Evolutionary conservation across 106 monocot species (phyloP), one percentile per base, ranked within the genome.

Genomic region (Xerophyta viscosa): DNA sequence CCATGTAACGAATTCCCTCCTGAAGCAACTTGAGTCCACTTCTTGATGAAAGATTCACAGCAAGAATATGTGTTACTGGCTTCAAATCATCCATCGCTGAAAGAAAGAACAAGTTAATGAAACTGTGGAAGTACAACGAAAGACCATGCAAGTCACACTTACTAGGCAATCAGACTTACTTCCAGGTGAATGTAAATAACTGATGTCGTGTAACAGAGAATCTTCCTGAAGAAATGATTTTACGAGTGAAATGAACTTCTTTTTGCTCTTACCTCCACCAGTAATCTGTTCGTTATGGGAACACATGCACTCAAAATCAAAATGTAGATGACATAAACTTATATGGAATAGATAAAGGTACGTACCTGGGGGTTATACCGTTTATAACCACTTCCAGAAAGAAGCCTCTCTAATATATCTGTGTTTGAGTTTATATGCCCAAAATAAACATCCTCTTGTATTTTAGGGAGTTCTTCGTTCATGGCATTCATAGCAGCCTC

Each of bases 401-500:
- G 76, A 67, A 96, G 89, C 27, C 82, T 81, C 3, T 82, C 96
- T 57, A 96, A 73, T 2, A 96, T 60, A 71, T 96, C 85, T 42
- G 89, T 96, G 42, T 68, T 67, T 49, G 88, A 78, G 30, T 46
- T 65, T 19, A 96, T 86, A 29, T 96, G 76, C 3, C 88, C 85
- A 79, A 81, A 96, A 45, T 96, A 96, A 63, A 96, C 81, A 69
- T 82, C 77, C 60, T 96, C 96, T 69, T 96, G 96, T 64, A 96
- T 76, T 71, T 68, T 79, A 33, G 71, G 78, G 37, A 96, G 77
- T 50, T 96, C 96, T 51, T 76, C 84, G 48, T 88, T 88, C 96
- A 96, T 89, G 24, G 96, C 96, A 82, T 71, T 82, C 52, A 85
- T 79, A 15, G 72, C 36, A 37, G 84, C 73, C 23, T 85, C 89